These are phyloP conservation scores for Amanita jacksonii DNA, from an alignment of 768 basidiomycete species.

Conservation along the genomic window DNA sequence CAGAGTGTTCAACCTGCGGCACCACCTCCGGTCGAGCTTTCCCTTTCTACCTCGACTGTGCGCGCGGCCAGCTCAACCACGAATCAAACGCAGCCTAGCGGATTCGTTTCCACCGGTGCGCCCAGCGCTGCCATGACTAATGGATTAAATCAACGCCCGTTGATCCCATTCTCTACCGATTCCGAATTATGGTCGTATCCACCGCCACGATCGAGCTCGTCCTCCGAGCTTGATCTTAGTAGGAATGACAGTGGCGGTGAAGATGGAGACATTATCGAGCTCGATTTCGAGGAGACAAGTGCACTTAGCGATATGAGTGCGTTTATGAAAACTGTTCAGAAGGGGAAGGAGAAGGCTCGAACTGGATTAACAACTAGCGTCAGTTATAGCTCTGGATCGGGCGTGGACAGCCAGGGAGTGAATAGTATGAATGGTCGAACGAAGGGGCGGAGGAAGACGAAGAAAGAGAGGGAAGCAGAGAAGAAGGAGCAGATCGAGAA, in stretches of 20 bases:
- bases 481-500: constrained; percentile 45
- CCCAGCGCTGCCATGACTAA: constrained; percentile 1
- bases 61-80: neutral
- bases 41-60: constrained; percentile 5
- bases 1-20: neutral
- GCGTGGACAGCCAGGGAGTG: constrained; percentile 11
- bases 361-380: neutral
- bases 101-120: neutral
- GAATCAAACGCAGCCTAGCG: neutral
- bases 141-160: constrained; percentile 23
- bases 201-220: constrained; percentile 27
- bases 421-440: constrained; percentile 11
- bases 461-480: constrained; percentile 17
- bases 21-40: constrained; percentile 3
- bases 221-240: neutral
- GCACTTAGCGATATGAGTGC: constrained; percentile 59
- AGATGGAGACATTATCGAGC: constrained; percentile 61
- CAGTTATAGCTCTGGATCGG: constrained; percentile 4
- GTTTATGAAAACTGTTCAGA: constrained; percentile 31
- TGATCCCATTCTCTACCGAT: constrained; percentile 54
- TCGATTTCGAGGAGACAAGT: constrained; percentile 67
- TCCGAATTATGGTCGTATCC: constrained; percentile 69
- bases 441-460: constrained; percentile 17
- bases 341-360: constrained; percentile 5
- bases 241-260: constrained; percentile 21